Base-by-base conservation (phyloP, 1,139 yeast genomes). In the Suhomyces terraborum region DNA sequence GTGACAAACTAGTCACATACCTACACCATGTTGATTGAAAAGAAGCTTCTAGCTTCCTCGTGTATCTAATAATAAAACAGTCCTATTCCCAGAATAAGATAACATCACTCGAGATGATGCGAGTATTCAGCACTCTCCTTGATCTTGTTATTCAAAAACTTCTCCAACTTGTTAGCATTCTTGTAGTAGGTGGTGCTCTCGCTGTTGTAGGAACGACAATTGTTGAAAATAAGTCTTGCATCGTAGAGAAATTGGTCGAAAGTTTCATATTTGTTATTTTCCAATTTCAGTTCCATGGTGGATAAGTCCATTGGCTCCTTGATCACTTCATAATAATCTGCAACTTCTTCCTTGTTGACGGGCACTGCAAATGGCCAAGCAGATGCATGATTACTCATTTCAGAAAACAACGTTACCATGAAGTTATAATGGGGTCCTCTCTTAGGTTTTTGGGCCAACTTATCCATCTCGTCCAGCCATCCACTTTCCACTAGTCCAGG, bases 281-380 rank as follows among this genome's bases (percentile, higher is more conserved):
- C 98, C 32, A 94, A 73, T 58, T 91, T 88, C 58, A 79, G 84
- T 58, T 93, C 98, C 96, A 94, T 93, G 0, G 98, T 89, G 20
- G 94, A 81, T 42, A 93, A 69, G 61, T 94, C 98, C 98, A 94
- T 94, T n/a, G 99, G 98, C 60, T 93, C 98, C 58, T 91, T 89
- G 49, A 93, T 93, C 22, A 93, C 95, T 53, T 88, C 95, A 60
- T 93, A 93, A 60, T 94, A 94, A 62, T 94, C 98, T 0, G 95
- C 89, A 12, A 94, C 98, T 57, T 94, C 98, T 36, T 88, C 95
- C 55, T 80, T 81, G 61, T 85, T 88, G 12, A 94, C 98, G 1
- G 98, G 96, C 42, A 81, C 85, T 23, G 91, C 80, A 64, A 94
- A 94, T 21, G 99, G 98, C 98, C 98, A 93, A n/a, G 98, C 94